Conservation (phyloP, 305 asterid species). For the Caryopteris hybrid region DNA sequence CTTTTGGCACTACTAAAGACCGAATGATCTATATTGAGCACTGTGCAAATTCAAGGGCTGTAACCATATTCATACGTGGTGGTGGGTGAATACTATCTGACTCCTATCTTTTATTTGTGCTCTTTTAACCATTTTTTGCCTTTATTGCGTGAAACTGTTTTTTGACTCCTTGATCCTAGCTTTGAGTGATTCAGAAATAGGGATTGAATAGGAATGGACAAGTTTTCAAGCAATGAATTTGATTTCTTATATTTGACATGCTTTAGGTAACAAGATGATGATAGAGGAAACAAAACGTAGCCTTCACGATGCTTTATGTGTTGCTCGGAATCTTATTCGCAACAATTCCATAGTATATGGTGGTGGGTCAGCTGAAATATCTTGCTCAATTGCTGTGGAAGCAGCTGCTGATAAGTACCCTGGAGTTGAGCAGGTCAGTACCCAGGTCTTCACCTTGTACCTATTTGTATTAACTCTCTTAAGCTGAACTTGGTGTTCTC, state of each 20-base stretch:
- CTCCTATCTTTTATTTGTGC: not conserved
- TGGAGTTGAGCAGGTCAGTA: constrained; percentile 77
- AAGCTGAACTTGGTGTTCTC: too few relatives aligned
- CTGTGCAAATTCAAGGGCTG: constrained; percentile 98
- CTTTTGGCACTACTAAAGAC: constrained; percentile 95
- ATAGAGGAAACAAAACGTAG: constrained; percentile 97
- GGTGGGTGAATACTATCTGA: constrained; percentile 45
- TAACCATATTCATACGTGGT: constrained; percentile 93
- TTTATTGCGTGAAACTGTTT: too few relatives aligned
- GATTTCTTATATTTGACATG: constrained; percentile 19
- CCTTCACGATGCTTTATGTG: constrained; percentile 85
- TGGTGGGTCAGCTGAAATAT: constrained; percentile 95
- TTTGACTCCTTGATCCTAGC: too few relatives aligned
- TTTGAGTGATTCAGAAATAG: too few relatives aligned
- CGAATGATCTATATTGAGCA: constrained; percentile 97
- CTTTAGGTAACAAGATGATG: constrained; percentile 94
- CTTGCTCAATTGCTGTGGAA: constrained; percentile 92
- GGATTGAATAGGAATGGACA: too few relatives aligned
- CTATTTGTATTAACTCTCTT: too few relatives aligned
- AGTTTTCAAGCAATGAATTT: too few relatives aligned
- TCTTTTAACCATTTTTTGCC: not conserved
- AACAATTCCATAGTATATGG: constrained; percentile 94
- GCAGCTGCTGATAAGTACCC: constrained; percentile 90
- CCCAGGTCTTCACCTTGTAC: too few relatives aligned
- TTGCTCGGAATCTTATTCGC: constrained; percentile 87